Evolutionary conservation across 805 yeast genomes (phyloP).

Genomic region (Yarrowia sp.): DNA sequence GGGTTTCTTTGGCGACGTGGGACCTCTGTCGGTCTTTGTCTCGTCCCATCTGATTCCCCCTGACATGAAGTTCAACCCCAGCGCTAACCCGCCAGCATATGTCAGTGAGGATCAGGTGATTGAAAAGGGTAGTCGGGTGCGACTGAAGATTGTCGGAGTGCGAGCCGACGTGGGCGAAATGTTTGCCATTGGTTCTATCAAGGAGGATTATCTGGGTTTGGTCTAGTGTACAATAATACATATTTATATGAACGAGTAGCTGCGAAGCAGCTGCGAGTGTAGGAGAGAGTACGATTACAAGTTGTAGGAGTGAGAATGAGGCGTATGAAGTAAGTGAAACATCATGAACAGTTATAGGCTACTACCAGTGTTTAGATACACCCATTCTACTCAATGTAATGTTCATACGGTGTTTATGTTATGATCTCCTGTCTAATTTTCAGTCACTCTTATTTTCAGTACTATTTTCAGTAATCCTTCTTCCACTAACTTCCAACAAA

Average conservation of each 20-base stretch:
- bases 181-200: conserved; percentile 95
- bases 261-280: neutral
- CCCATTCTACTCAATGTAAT: too few relatives aligned
- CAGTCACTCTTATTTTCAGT: too few relatives aligned
- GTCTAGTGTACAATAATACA: conserved; percentile 38
- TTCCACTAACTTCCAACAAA: too few relatives aligned
- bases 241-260: neutral
- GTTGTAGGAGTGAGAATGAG: too few relatives aligned
- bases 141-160: conserved; percentile 95
- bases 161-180: conserved; percentile 96
- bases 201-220: conserved; percentile 96
- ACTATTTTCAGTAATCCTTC: too few relatives aligned
- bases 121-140: conserved; percentile 87
- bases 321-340: too few relatives aligned
- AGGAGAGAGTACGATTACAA: too few relatives aligned
- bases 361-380: too few relatives aligned
- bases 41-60: conserved; percentile 92
- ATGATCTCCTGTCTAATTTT: neutral
- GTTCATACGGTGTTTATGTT: too few relatives aligned
- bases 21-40: conserved; percentile 91
- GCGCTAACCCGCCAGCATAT: conserved; percentile 97
- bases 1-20: conserved; percentile 98
- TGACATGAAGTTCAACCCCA: conserved; percentile 89
- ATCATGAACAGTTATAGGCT: too few relatives aligned
- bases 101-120: conserved; percentile 92